phyloP scores from a whole-genome alignment of 73 alveolate species.

The Tetrahymena elliotti region DNA sequence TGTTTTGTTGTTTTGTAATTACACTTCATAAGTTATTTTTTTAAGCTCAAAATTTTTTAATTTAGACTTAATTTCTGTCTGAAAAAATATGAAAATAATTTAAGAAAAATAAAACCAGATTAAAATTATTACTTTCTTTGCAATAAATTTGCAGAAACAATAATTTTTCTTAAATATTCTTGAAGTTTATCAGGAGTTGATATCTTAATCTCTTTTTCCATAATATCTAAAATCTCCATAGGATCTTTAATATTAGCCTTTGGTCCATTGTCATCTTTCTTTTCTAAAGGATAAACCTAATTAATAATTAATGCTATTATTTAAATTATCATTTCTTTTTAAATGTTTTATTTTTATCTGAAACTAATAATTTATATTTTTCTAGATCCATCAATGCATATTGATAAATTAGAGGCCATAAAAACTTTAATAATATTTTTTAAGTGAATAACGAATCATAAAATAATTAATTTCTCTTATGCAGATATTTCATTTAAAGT shows the following conservation, averaged over 20 bases:
- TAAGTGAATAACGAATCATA: too few species aligned
- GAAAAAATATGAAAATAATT: too few species aligned
- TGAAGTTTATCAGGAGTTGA: constrained; percentile 25
- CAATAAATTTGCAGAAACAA: constrained; percentile 22
- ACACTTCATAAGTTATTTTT: background rate
- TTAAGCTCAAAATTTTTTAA: background rate
- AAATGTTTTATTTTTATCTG: too few species aligned
- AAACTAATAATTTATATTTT: too few species aligned
- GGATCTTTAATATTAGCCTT: constrained; percentile 25
- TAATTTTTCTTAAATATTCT: constrained; percentile 26
- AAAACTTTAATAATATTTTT: too few species aligned
- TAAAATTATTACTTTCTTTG: constrained; percentile 20
- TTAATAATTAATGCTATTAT: background rate
- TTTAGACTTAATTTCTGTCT: too few species aligned
- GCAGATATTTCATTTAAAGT: too few species aligned
- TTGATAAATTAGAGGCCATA: background rate
- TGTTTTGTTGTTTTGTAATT: too few species aligned
- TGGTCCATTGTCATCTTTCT: constrained; percentile 24
- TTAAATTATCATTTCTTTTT: too few species aligned
- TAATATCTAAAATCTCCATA: constrained; percentile 13
- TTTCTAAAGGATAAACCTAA: background rate
- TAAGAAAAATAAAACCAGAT: too few species aligned
- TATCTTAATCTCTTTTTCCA: constrained; percentile 21
- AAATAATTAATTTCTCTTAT: too few species aligned
- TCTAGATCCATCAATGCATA: too few species aligned